These are phyloP conservation scores for Poa annua DNA, from an alignment of 176 grass and related monocot species.

Conservation along the genomic window DNA sequence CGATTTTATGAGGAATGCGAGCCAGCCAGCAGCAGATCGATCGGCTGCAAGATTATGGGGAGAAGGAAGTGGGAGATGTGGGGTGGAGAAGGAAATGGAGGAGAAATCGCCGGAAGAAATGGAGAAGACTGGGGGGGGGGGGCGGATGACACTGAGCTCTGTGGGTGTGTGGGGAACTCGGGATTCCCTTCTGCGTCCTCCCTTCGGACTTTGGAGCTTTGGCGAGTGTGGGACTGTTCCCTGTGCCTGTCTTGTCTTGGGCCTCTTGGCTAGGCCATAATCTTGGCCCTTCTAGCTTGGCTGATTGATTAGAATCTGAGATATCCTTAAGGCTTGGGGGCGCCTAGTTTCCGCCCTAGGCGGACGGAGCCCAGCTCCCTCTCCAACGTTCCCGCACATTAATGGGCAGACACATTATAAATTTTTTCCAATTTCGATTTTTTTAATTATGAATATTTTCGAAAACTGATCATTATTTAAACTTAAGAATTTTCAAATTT, in stretches of 20 bases:
- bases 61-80: not conserved
- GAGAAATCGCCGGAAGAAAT: conserved; percentile 7
- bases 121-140: not conserved
- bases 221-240: not conserved
- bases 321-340: too few species aligned
- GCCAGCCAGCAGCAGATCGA: conserved; percentile 2
- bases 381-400: too few species aligned
- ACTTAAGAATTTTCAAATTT: too few species aligned
- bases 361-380: too few species aligned
- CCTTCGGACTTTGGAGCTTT: not conserved
- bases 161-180: not conserved
- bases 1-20: not conserved
- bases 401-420: too few species aligned
- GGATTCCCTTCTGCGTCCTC: conserved; percentile 1
- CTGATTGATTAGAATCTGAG: not conserved
- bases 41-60: not conserved
- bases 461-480: too few species aligned
- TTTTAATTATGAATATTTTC: too few species aligned
- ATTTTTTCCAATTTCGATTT: too few species aligned
- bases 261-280: not conserved
- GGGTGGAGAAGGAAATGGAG: not conserved
- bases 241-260: not conserved
- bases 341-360: too few species aligned
- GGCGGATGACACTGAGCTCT: not conserved
- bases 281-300: not conserved